Evolutionary conservation across 1,284 basidiomycete species (phyloP).

Genomic region (Cutaneotrichosporon curvatum): DNA sequence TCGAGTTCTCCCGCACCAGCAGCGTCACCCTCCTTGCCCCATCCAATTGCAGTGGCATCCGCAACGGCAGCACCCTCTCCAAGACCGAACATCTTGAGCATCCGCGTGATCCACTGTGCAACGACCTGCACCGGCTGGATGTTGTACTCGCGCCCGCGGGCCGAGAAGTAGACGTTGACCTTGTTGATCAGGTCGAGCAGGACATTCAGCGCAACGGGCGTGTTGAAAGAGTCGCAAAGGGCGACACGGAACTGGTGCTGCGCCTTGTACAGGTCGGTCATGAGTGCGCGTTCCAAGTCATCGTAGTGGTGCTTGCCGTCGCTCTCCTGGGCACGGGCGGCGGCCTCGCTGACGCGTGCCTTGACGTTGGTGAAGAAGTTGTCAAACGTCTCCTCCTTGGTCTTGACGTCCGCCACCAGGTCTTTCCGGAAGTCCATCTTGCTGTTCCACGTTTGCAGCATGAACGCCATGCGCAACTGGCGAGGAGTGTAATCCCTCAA

Average conservation of each 20-base stretch:
- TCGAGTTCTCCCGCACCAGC: conserved; percentile 60
- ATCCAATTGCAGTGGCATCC: conserved; percentile 44
- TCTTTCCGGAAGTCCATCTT: conserved; percentile 93
- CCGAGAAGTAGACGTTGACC: conserved; percentile 77
- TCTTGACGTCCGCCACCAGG: conserved; percentile 75
- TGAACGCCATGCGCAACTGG: conserved; percentile 89
- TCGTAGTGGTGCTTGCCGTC: conserved; percentile 51
- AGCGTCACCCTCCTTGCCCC: conserved; percentile 46
- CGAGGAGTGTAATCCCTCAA: conserved; percentile 75
- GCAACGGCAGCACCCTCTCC: conserved; percentile 58
- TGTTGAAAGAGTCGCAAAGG: conserved; percentile 97
- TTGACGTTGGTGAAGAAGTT: conserved; percentile 90
- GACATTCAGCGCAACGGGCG: conserved; percentile 69
- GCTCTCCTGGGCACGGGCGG: conserved; percentile 26
- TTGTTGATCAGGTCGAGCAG: conserved; percentile 79
- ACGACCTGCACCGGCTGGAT: conserved; percentile 64
- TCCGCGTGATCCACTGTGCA: conserved; percentile 76
- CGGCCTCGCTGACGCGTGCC: conserved; percentile 56
- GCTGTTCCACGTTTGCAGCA: conserved; percentile 85
- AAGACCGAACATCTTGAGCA: conserved; percentile 92
- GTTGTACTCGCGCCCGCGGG: conserved; percentile 50
- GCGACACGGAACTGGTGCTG: conserved; percentile 79
- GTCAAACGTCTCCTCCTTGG: conserved; percentile 78
- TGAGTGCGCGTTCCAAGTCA: conserved; percentile 59
- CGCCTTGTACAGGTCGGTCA: conserved; percentile 59